Evolutionary conservation across 2,329 filamentous ascomycete genomes (phyloP).

Genomic region (Aspergillus sp.): DNA sequence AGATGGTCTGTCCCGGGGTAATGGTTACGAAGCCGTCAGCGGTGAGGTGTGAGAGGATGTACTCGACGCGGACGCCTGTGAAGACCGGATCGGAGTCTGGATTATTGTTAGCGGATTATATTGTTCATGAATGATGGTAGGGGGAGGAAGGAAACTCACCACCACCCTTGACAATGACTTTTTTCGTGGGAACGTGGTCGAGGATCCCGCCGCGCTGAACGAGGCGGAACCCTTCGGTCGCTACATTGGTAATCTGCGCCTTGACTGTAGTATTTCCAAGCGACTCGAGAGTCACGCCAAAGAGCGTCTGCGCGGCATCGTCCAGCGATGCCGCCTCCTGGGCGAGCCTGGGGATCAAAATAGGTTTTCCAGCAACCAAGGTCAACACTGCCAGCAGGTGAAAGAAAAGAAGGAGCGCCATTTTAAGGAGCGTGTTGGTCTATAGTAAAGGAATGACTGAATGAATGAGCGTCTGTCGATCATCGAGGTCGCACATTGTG

Average conservation of each 20-base stretch:
- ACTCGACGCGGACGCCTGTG: slow-evolving; percentile 19
- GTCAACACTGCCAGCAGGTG: slow-evolving; percentile 20
- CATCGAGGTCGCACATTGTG: neutral
- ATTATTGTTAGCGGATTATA: neutral
- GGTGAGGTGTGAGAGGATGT: slow-evolving; percentile 18
- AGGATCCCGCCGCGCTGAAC: slow-evolving; percentile 22
- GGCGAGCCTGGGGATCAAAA: slow-evolving; percentile 21
- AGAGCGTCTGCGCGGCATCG: slow-evolving; percentile 4
- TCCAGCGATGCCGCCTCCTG: slow-evolving; percentile 19
- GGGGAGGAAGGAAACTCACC: slow-evolving; percentile 9
- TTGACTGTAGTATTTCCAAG: slow-evolving; percentile 22
- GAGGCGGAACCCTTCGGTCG: slow-evolving; percentile 16
- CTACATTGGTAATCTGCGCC: slow-evolving; percentile 19
- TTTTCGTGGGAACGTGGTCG: slow-evolving; percentile 21
- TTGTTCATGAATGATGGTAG: neutral
- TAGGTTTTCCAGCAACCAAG: slow-evolving; percentile 26
- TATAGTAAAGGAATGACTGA: slow-evolving; percentile 10
- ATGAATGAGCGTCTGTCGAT: neutral
- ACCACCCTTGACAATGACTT: slow-evolving; percentile 17
- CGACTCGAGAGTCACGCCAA: slow-evolving; percentile 17
- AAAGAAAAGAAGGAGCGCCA: slow-evolving; percentile 22
- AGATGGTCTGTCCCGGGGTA: slow-evolving; percentile 20
- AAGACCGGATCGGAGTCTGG: slow-evolving; percentile 16
- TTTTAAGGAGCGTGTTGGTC: slow-evolving; percentile 9
- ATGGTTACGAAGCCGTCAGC: slow-evolving; percentile 20